Conservation (phyloP, 768 basidiomycete genomes). For the Podaxis rugospora region DNA sequence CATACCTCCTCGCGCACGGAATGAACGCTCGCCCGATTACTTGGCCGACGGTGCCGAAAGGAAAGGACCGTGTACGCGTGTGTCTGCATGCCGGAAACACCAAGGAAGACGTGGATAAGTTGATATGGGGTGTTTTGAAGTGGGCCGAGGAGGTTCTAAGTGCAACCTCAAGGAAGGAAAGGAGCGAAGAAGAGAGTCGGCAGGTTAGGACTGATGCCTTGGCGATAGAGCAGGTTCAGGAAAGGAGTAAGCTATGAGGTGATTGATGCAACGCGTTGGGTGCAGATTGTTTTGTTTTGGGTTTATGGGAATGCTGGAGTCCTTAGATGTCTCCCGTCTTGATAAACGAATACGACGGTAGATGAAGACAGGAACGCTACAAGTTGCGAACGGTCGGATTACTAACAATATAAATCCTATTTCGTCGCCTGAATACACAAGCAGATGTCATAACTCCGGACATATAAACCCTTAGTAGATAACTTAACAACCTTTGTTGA, state of each 20-base stretch:
- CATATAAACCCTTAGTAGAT: background rate
- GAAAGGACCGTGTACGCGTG: slow-evolving; percentile 80
- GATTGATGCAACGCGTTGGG: too few relatives aligned
- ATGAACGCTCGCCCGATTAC: slow-evolving; percentile 75
- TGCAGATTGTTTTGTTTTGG: too few relatives aligned
- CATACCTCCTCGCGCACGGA: slow-evolving; percentile 49
- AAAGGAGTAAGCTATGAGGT: slow-evolving; percentile 1
- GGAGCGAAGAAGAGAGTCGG: background rate
- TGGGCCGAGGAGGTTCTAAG: slow-evolving; percentile 42
- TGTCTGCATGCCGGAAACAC: slow-evolving; percentile 83
- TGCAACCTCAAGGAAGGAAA: slow-evolving; percentile 1
- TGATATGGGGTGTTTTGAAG: slow-evolving; percentile 45
- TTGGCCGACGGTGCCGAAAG: slow-evolving; percentile 88
- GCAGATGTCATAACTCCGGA: background rate
- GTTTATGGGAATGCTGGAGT: too few relatives aligned
- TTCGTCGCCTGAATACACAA: background rate
- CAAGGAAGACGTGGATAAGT: slow-evolving; percentile 50
- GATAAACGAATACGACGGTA: too few relatives aligned
- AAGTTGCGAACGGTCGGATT: too few relatives aligned
- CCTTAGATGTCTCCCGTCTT: too few relatives aligned
- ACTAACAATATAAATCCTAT: too few relatives aligned
- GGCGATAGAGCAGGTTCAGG: background rate
- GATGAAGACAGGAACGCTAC: too few relatives aligned
- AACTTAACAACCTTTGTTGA: background rate
- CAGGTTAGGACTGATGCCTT: background rate